Evolutionary conservation across 768 basidiomycete genomes (phyloP).

Genomic region (Naganishia randhawae): DNA sequence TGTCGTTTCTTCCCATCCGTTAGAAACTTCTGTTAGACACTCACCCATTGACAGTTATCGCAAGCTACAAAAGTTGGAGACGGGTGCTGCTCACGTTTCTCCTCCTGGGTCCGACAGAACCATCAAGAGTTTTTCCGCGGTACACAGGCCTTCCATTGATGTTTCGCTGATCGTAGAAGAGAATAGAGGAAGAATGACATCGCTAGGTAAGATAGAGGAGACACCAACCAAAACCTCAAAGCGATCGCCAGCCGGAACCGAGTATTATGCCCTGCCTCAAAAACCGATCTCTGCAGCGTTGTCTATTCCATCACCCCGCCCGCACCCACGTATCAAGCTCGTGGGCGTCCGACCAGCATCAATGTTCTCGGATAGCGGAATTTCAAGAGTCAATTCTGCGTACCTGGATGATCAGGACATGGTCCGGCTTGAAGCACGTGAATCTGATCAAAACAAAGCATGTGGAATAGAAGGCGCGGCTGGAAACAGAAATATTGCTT

Average conservation of each 20-base stretch:
- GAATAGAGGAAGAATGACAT: not conserved
- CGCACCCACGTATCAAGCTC: not conserved
- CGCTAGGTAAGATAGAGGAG: not conserved
- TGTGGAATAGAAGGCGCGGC: not conserved
- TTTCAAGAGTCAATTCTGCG: not conserved
- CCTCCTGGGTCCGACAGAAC: conserved; percentile 15
- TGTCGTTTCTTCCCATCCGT: not conserved
- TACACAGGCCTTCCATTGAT: conserved; percentile 14
- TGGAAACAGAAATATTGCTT: not conserved
- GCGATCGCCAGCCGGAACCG: not conserved
- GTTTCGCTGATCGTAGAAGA: not conserved
- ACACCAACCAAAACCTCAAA: conserved; percentile 1
- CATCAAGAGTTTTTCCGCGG: conserved; percentile 11
- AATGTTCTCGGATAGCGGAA: not conserved
- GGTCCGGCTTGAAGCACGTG: not conserved
- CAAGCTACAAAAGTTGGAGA: not conserved
- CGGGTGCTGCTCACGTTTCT: not conserved
- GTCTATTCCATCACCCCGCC: not conserved
- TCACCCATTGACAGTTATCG: not conserved
- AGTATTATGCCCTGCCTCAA: not conserved
- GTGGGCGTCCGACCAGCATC: not conserved
- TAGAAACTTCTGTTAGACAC: not conserved
- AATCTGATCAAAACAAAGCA: not conserved
- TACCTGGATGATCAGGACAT: conserved; percentile 6
- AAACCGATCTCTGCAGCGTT: not conserved